Evolutionary conservation across 306 rosid genomes (phyloP), one percentile per base, ranked within the genome.

Genomic region (Lathyrus tuberosus): DNA sequence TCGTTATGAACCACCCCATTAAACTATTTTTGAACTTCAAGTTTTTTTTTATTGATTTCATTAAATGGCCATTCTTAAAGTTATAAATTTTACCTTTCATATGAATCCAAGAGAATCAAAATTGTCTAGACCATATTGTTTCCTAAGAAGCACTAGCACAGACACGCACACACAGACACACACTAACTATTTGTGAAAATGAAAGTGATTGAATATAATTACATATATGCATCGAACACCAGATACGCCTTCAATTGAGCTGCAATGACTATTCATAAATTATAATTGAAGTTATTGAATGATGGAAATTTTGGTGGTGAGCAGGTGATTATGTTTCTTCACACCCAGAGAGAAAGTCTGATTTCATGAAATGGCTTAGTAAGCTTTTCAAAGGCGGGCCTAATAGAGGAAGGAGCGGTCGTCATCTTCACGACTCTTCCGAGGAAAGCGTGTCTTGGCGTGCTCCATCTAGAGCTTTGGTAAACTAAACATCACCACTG

Each of bases 361-460:
- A 95, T 65, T 86, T 91, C 78, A 85, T 91, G 97, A 91, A 87
- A 91, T 95, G 99, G 99, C 71, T 95, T 62, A 77, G 87, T 80
- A 91, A 78, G 82, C 81, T 95, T 73, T 89, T 95, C 87, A 83
- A 83, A 78, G 77, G 87, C 6, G 89, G 97, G 69, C 68, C 83
- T 46, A 74, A 57, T 51, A 78, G 88, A 43, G 82, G 86, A 72
- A 86, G 84, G 38, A 78, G 83, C 33, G 75, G 79, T 70, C 82
- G 71, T 68, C 86, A 67, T 66, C 84, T 86, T 1, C 96, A 86
- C 73, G 87, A 79, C 17, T 74, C 88, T 22, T 72, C 88, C 0
- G 99, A 89, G 66, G 99, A 95, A 86, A 87, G 78, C 81, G 72
- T 83, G 84, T 57, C 69, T 62, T 78, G 89, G 95, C 89, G 86